Evolutionary conservation across 2,329 filamentous ascomycete species (phyloP).

Genomic region (Colletotrichum musae): DNA sequence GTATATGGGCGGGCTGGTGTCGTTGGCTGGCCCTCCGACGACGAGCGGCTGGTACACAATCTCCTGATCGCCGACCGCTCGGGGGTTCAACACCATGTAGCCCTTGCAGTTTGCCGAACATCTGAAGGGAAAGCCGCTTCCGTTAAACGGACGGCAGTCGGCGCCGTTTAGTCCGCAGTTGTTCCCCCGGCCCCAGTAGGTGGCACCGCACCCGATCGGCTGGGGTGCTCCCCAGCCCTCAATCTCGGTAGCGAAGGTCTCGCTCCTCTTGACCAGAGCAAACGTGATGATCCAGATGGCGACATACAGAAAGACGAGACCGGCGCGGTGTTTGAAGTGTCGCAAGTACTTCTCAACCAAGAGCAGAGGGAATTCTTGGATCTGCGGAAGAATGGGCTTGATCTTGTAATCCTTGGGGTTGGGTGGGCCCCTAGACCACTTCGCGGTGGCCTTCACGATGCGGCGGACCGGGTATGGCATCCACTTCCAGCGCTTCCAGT

Average conservation of each 20-base stretch:
- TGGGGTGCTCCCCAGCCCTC: conserved; percentile 77
- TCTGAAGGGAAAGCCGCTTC: conserved; percentile 78
- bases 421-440: conserved; percentile 71
- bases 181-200: conserved; percentile 81
- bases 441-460: conserved; percentile 55
- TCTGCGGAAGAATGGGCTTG: conserved; percentile 71
- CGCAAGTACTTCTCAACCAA: conserved; percentile 76
- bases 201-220: conserved; percentile 75
- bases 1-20: conserved; percentile 72
- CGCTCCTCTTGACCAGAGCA: conserved; percentile 76
- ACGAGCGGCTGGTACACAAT: conserved; percentile 76
- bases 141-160: conserved; percentile 81
- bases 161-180: conserved; percentile 82
- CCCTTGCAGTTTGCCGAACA: conserved; percentile 81
- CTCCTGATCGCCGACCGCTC: conserved; percentile 80
- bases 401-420: conserved; percentile 67
- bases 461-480: conserved; percentile 70
- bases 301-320: conserved; percentile 72
- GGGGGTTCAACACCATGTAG: conserved; percentile 77
- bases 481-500: conserved; percentile 69
- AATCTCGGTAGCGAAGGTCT: conserved; percentile 72
- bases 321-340: conserved; percentile 69
- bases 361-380: conserved; percentile 77
- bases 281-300: conserved; percentile 80
- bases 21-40: conserved; percentile 73